phyloP scores from a whole-genome alignment of 1,139 yeast genomes.

The Geotrichum carabidarum region DNA sequence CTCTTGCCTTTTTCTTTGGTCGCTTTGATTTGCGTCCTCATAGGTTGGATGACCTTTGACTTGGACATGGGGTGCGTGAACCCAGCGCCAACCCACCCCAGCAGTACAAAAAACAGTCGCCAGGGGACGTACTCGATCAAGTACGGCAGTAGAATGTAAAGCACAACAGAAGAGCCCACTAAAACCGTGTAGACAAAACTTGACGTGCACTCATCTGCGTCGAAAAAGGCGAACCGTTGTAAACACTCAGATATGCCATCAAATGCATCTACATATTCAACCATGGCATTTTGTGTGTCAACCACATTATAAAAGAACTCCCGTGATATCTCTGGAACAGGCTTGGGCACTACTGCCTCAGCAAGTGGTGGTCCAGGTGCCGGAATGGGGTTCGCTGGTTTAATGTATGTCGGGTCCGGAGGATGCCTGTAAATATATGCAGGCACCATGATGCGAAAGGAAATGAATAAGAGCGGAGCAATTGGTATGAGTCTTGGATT shows the following conservation, averaged over 20 bases:
- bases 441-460: slow-evolving; percentile 61
- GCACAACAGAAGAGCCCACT: slow-evolving; percentile 35
- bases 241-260: slow-evolving; percentile 52
- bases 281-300: slow-evolving; percentile 79
- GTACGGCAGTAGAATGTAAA: slow-evolving; percentile 36
- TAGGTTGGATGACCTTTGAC: slow-evolving; percentile 25
- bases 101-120: slow-evolving; percentile 35
- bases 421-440: slow-evolving; percentile 53
- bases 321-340: slow-evolving; percentile 72
- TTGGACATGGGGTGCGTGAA: slow-evolving; percentile 53
- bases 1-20: slow-evolving; percentile 14
- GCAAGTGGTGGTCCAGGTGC: slow-evolving; percentile 51
- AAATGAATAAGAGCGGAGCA: slow-evolving; percentile 51
- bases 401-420: slow-evolving; percentile 25
- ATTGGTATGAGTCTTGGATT: slow-evolving; percentile 55
- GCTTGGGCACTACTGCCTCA: slow-evolving; percentile 54
- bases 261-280: slow-evolving; percentile 59
- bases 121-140: slow-evolving; percentile 39
- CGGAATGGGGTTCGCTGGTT: slow-evolving; percentile 14
- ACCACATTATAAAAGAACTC: slow-evolving; percentile 76
- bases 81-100: slow-evolving; percentile 50
- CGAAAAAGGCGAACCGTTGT: slow-evolving; percentile 58
- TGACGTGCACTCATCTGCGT: slow-evolving; percentile 59
- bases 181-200: slow-evolving; percentile 39
- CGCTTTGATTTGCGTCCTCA: slow-evolving; percentile 12